Base-by-base conservation (phyloP, 257 asterid species). In the Nicotiana tabacum region DNA sequence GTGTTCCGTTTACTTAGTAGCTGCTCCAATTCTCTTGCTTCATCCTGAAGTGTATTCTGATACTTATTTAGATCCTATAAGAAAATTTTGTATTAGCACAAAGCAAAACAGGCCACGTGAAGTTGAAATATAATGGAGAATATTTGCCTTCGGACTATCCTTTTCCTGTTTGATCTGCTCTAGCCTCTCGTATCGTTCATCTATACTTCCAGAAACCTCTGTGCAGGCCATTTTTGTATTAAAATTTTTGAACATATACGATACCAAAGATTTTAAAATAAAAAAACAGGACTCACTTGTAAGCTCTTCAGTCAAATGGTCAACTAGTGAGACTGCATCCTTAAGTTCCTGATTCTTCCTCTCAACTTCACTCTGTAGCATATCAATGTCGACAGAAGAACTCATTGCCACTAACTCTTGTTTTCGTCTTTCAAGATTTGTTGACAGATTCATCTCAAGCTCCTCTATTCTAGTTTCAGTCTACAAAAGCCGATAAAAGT, bases 361-460 rank as follows among this genome's bases (percentile, higher is more conserved):
- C 80, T 92, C 98, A 90, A 96, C 93, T 80, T 94, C 98, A 83
- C 86, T 91, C 81, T 82, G 93, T 84, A 94, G 88, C 87, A 83
- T 78, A 67, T 93, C 95, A 83, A 89, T 85, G 78, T 94, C 99
- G 32, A 90, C 86, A 65, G 98, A 92, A 81, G 83, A 88, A 90
- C 87, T 93, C 76, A 90, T 87, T 1, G 97, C 97, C 95, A 91
- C 94, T 82, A 96, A 85, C 90, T 96, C 99, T 88, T 94, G 98
- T 86, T 92, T 96, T 85, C 97, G 91, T 89, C 98, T 92, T 68
- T 93, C 97, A 76, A 96, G 97, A 86, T 96, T 96, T 58, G 99
- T 92, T 55, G 98, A 96, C 64, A 94, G 92, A 82, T 96, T 96
- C 97, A 92, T 94, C 91, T 96, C 99, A 78, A 96, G 97, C 93